Evolutionary conservation across 192 early-diverging fungal genomes (phyloP).

Genomic region (Umbelopsis sp.): DNA sequence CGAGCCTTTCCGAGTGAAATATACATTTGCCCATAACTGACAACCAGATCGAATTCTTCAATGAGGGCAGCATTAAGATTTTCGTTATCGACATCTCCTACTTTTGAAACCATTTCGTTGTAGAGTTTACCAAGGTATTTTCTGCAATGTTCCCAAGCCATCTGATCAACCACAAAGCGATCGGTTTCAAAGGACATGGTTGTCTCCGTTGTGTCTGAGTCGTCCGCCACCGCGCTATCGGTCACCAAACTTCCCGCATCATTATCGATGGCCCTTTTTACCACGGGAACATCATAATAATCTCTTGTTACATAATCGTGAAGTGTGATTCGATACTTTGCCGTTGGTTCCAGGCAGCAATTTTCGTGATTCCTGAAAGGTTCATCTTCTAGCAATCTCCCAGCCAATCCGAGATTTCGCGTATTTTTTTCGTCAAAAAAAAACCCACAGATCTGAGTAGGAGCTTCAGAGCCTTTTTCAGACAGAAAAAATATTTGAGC

Average conservation of each 20-base stretch:
- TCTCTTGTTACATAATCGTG: background rate
- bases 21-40: background rate
- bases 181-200: background rate
- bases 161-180: conserved; percentile 14
- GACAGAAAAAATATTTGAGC: too few relatives aligned
- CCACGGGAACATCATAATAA: background rate
- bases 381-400: background rate
- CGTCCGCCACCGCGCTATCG: background rate
- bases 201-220: background rate
- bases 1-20: background rate
- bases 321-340: conserved; percentile 2
- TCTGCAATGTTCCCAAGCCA: conserved; percentile 13
- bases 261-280: background rate
- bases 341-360: conserved; percentile 5
- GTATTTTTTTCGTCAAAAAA: background rate
- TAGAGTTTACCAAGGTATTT: conserved; percentile 14
- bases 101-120: background rate
- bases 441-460: background rate
- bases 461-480: background rate
- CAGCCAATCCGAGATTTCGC: background rate
- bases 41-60: background rate
- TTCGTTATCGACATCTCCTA: background rate
- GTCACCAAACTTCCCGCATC: background rate
- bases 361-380: background rate
- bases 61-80: background rate